phyloP scores from a whole-genome alignment of 129 eudicot genomes.

The Escallonia herrerae region DNA sequence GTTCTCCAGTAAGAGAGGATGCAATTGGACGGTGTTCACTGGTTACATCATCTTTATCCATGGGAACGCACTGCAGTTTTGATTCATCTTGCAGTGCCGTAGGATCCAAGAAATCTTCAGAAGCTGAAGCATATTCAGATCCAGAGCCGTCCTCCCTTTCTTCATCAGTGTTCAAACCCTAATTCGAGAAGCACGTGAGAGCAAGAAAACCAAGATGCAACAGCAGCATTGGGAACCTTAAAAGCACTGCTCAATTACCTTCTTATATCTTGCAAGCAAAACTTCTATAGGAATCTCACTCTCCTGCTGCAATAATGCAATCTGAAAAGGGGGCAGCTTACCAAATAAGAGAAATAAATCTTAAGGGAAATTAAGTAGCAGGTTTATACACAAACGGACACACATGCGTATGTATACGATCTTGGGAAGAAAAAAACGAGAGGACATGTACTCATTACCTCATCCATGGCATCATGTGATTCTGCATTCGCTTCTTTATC shows the following conservation, averaged over 20 bases:
- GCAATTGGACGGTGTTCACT: conserved; percentile 23
- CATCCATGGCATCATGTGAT: conserved; percentile 46
- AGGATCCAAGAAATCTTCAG: conserved; percentile 39
- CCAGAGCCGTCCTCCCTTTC: conserved; percentile 39
- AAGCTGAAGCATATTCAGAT: conserved; percentile 34
- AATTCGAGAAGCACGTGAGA: conserved; percentile 11
- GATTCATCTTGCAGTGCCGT: conserved; percentile 13
- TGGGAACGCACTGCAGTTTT: conserved; percentile 22
- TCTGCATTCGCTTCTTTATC: conserved; percentile 77
- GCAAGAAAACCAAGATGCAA: conserved; percentile 15
- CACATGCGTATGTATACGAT: neutral
- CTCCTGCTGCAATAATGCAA: conserved; percentile 85
- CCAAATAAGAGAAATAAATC: conserved; percentile 5
- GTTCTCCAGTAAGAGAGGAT: conserved; percentile 23
- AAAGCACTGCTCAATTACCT: conserved; percentile 49
- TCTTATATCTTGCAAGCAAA: conserved; percentile 83
- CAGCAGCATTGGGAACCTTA: conserved; percentile 7
- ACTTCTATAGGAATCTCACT: conserved; percentile 79
- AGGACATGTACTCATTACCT: conserved; percentile 36
- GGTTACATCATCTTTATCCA: conserved; percentile 21
- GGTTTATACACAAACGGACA: too few species aligned
- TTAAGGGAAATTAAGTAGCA: neutral
- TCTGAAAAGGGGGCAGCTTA: conserved; percentile 30
- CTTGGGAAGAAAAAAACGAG: neutral
- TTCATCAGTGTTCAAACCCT: conserved; percentile 38